Conservation (phyloP, 2,329 filamentous ascomycete genomes). For the Ciborinia camelliae region DNA sequence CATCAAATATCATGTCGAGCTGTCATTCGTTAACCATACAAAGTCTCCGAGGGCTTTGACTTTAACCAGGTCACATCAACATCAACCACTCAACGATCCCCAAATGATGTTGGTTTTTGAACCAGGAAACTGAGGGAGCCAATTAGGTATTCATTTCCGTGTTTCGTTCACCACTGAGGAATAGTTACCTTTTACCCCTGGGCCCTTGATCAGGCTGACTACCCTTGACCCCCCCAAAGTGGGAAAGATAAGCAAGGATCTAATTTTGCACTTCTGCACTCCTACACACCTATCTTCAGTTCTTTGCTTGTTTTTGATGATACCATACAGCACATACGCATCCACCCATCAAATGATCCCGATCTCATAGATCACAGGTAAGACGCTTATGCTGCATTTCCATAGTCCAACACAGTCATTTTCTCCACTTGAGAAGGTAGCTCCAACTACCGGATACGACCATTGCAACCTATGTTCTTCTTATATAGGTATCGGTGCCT, state of each 20-base stretch:
- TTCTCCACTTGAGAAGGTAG: constrained; percentile 5
- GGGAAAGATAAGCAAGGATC: constrained; percentile 13
- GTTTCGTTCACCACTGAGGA: neutral
- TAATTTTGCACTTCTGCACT: constrained; percentile 13
- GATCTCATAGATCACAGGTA: constrained; percentile 16
- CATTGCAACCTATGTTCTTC: neutral
- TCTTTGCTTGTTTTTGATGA: constrained; percentile 18
- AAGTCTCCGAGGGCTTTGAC: constrained; percentile 12
- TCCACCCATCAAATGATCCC: constrained; percentile 19
- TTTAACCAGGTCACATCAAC: constrained; percentile 8
- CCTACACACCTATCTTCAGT: neutral
- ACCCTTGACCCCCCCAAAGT: constrained; percentile 6
- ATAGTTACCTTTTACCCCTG: constrained; percentile 6
- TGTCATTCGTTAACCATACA: constrained; percentile 17
- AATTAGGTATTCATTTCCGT: constrained; percentile 6
- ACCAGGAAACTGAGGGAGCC: neutral
- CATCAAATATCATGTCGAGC: constrained; percentile 18
- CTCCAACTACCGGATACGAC: constrained; percentile 9
- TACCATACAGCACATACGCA: constrained; percentile 17
- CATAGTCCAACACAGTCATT: constrained; percentile 12
- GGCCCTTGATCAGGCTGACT: constrained; percentile 6
- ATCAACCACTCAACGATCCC: constrained; percentile 6
- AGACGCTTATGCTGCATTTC: constrained; percentile 15
- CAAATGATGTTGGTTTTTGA: neutral
- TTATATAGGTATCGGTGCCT: constrained; percentile 20